Percentiles rank a stretch among this genome's conserved stretches.
Evolutionary conservation across 768 basidiomycete genomes (phyloP).

Genomic region (Pleurotus citrinopileatus): DNA sequence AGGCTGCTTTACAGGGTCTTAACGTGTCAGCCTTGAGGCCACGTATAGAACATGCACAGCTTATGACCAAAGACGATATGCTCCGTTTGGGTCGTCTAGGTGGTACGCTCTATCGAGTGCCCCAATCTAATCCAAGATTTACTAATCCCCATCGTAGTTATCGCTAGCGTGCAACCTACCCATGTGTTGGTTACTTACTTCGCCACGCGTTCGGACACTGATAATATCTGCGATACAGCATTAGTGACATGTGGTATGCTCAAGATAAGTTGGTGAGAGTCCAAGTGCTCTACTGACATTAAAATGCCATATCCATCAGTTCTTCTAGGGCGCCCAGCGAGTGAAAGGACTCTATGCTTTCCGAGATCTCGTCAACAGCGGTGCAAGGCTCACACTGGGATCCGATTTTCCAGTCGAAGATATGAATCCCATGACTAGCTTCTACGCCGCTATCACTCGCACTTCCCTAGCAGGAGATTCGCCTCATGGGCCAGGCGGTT

Average conservation of each 20-base stretch:
- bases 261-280: slow-evolving; percentile 68
- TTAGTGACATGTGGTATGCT: slow-evolving; percentile 89
- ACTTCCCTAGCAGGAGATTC: slow-evolving; percentile 66
- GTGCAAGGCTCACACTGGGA: slow-evolving; percentile 72
- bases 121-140: not conserved
- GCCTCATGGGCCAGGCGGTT: slow-evolving; percentile 81
- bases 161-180: slow-evolving; percentile 88
- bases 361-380: slow-evolving; percentile 62
- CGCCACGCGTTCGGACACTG: slow-evolving; percentile 8
- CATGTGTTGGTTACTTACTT: slow-evolving; percentile 62
- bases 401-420: slow-evolving; percentile 91
- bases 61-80: slow-evolving; percentile 77
- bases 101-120: slow-evolving; percentile 39
- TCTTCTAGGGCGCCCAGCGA: slow-evolving; percentile 69
- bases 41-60: slow-evolving; percentile 89
- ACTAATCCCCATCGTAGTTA: slow-evolving; percentile 50
- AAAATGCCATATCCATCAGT: slow-evolving; percentile 10
- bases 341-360: slow-evolving; percentile 88
- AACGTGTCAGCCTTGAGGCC: slow-evolving; percentile 69
- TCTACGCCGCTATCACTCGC: slow-evolving; percentile 86
- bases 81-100: slow-evolving; percentile 74
- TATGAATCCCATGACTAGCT: slow-evolving; percentile 79
- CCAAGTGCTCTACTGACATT: not conserved
- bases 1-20: slow-evolving; percentile 55
- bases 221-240: slow-evolving; percentile 33